Conservation (phyloP, 2,329 filamentous ascomycete species). For the Diaporthe humulicola region DNA sequence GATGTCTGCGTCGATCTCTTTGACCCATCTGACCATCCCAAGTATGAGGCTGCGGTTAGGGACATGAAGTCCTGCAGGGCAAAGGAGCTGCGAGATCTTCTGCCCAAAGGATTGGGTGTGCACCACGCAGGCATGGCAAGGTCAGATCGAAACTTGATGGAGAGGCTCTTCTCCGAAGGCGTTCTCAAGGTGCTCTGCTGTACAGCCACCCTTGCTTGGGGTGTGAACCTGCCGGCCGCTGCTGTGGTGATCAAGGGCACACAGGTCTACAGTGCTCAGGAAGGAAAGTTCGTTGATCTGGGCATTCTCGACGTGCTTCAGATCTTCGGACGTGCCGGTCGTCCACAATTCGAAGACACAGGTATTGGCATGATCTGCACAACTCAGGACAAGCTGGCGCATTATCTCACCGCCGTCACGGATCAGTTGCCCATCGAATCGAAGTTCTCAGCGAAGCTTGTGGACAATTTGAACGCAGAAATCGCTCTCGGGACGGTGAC, state of each 20-base stretch:
- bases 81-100: slow-evolving; percentile 87
- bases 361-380: slow-evolving; percentile 99
- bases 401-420: slow-evolving; percentile 93
- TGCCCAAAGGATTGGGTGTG: slow-evolving; percentile 91
- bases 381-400: slow-evolving; percentile 90
- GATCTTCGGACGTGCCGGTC: slow-evolving; percentile 97
- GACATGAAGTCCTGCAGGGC: slow-evolving; percentile 91
- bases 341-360: slow-evolving; percentile 96
- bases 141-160: slow-evolving; percentile 94
- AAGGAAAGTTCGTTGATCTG: slow-evolving; percentile 95
- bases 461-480: slow-evolving; percentile 97
- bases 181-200: slow-evolving; percentile 98
- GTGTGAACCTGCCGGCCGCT: slow-evolving; percentile 96
- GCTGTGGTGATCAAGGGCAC: slow-evolving; percentile 99
- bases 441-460: slow-evolving; percentile 91
- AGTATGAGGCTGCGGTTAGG: slow-evolving; percentile 82
- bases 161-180: slow-evolving; percentile 89
- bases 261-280: slow-evolving; percentile 95
- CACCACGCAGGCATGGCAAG: slow-evolving; percentile 98
- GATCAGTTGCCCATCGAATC: slow-evolving; percentile 98
- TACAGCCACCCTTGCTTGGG: slow-evolving; percentile 97
- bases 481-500: slow-evolving; percentile 95
- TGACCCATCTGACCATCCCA: slow-evolving; percentile 82
- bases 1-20: slow-evolving; percentile 85
- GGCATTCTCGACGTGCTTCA: slow-evolving; percentile 97